These are phyloP conservation scores for Populus pruinosa DNA, from an alignment of 345 rosid species.

Conservation along the genomic window DNA sequence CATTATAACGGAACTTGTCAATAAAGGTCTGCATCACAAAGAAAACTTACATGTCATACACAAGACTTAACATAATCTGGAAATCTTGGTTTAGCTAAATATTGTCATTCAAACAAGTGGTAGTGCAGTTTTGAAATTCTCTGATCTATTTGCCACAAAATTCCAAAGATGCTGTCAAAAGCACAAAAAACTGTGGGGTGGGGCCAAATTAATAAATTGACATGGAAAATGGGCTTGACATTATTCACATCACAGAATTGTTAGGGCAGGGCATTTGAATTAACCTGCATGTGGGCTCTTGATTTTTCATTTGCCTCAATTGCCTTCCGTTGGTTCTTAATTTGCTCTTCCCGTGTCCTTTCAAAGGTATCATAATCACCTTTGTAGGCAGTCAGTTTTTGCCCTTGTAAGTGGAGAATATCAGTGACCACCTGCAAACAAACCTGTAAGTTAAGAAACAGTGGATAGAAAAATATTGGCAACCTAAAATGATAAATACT, in stretches of 20 bases:
- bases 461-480: not conserved
- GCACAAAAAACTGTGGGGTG: not conserved
- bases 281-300: constrained; percentile 94
- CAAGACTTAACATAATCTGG: not conserved
- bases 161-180: not conserved
- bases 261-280: not conserved
- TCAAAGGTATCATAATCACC: constrained; percentile 90
- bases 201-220: not conserved
- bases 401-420: constrained; percentile 84
- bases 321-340: constrained; percentile 92
- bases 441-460: constrained; percentile 1
- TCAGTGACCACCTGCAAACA: constrained; percentile 87
- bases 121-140: not conserved
- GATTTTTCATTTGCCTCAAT: constrained; percentile 80
- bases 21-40: constrained; percentile 69
- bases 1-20: constrained; percentile 97
- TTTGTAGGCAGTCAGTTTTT: constrained; percentile 70
- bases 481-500: not conserved
- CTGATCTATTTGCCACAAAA: not conserved
- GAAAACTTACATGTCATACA: constrained; percentile 11
- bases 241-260: not conserved
- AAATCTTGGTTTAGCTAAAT: not conserved
- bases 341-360: constrained; percentile 75
- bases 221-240: not conserved
- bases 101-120: not conserved